Evolutionary conservation across 768 basidiomycete species (phyloP).

Genomic region (Collybia sordida): DNA sequence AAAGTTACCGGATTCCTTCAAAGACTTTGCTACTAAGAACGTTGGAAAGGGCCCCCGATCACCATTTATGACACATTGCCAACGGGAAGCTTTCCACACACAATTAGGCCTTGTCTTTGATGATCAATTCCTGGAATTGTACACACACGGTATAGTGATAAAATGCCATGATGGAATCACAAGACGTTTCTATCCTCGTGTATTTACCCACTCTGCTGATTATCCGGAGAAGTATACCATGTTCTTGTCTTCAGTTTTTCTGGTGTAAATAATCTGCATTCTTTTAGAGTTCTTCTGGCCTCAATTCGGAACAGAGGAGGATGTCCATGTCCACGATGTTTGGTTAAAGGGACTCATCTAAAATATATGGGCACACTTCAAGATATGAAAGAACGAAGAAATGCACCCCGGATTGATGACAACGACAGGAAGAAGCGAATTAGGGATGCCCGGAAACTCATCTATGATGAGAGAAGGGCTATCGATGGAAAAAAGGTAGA

Average conservation of each 20-base stretch:
- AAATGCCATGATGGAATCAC: conserved; percentile 2
- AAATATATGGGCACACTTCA: conserved; percentile 18
- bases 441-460: not conserved
- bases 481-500: conserved; percentile 10
- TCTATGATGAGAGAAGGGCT: not conserved
- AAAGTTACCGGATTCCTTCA: conserved; percentile 17
- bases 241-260: too few relatives aligned
- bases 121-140: conserved; percentile 15
- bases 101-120: not conserved
- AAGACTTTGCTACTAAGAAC: conserved; percentile 11
- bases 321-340: conserved; percentile 35
- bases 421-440: not conserved
- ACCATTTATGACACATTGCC: conserved; percentile 4
- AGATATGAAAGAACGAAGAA: conserved; percentile 4
- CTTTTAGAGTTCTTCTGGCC: too few relatives aligned
- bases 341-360: conserved; percentile 19
- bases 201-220: conserved; percentile 33
- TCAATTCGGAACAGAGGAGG: conserved; percentile 24
- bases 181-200: conserved; percentile 15
- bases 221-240: conserved; percentile 30
- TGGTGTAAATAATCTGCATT: too few relatives aligned
- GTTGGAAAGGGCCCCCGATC: not conserved
- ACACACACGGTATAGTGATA: conserved; percentile 14
- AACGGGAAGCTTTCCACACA: not conserved
- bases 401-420: not conserved